These are phyloP conservation scores for Cercospora canescens DNA, from an alignment of 2,329 filamentous ascomycete genomes.

Conservation along the genomic window DNA sequence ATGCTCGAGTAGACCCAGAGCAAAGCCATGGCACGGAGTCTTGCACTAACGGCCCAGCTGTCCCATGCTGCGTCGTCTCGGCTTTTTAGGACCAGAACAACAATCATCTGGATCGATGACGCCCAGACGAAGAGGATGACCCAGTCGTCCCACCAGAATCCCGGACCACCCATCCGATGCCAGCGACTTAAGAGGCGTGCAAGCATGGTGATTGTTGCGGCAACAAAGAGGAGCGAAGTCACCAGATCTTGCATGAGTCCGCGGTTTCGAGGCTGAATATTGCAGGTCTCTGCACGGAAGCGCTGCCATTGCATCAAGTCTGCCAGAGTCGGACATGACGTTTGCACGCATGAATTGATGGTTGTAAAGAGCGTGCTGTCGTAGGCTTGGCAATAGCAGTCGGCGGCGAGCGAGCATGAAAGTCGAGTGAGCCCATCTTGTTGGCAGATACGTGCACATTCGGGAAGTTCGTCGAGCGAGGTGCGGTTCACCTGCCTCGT, in stretches of 20 bases:
- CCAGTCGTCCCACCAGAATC: slow-evolving; percentile 21
- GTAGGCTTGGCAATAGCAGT: not conserved
- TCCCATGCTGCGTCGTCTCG: slow-evolving; percentile 10
- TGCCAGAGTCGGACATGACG: not conserved
- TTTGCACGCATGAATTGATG: not conserved
- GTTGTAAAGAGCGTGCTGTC: not conserved
- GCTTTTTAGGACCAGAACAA: slow-evolving; percentile 1
- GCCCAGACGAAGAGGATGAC: slow-evolving; percentile 4
- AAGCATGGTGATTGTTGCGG: not conserved
- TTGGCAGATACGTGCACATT: not conserved
- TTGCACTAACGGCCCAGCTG: too few relatives aligned
- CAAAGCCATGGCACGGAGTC: slow-evolving; percentile 11
- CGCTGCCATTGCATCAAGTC: not conserved
- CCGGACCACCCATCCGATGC: not conserved
- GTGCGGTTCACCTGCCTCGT: not conserved
- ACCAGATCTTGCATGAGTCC: slow-evolving; percentile 1
- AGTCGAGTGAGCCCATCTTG: not conserved
- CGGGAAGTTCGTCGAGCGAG: not conserved
- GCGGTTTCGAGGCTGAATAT: not conserved
- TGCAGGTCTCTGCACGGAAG: not conserved
- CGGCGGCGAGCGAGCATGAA: not conserved
- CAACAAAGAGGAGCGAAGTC: not conserved
- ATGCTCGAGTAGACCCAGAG: slow-evolving; percentile 17
- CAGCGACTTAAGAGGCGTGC: not conserved
- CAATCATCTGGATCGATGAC: slow-evolving; percentile 4